phyloP scores from a whole-genome alignment of 768 basidiomycete species.

The Phylloporus sp. region DNA sequence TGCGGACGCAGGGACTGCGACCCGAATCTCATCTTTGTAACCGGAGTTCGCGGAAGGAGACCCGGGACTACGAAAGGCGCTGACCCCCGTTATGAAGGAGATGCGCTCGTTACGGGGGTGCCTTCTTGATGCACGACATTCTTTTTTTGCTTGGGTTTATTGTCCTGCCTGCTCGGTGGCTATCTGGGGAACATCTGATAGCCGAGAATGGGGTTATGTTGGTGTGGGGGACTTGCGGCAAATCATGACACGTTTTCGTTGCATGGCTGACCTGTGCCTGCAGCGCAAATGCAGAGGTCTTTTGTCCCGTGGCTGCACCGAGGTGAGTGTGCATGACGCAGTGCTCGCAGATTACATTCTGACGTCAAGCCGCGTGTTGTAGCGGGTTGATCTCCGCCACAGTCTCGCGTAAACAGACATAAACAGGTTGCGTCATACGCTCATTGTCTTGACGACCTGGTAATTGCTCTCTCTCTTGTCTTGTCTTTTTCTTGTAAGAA shows the following conservation, averaged over 20 bases:
- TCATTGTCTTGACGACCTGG: slow-evolving; percentile 33
- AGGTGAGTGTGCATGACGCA: slow-evolving; percentile 51
- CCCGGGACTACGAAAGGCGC: background rate
- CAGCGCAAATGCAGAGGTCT: slow-evolving; percentile 81
- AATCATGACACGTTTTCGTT: slow-evolving; percentile 7
- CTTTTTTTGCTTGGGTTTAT: background rate
- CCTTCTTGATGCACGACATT: background rate
- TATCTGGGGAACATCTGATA: slow-evolving; percentile 5
- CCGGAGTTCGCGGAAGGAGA: no score
- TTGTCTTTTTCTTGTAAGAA: background rate
- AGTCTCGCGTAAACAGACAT: slow-evolving; percentile 43
- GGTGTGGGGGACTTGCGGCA: slow-evolving; percentile 8
- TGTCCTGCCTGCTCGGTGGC: background rate
- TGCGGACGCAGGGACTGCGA: background rate
- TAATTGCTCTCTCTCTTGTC: background rate
- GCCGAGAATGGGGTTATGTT: slow-evolving; percentile 12
- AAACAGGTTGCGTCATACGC: slow-evolving; percentile 28
- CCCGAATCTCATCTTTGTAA: no score
- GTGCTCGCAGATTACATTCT: slow-evolving; percentile 9
- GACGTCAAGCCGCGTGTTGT: slow-evolving; percentile 27
- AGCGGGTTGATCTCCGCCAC: slow-evolving; percentile 63
- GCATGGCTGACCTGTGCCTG: slow-evolving; percentile 14
- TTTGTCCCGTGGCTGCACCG: slow-evolving; percentile 80
- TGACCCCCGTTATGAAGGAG: slow-evolving; percentile 4
- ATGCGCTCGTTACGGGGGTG: slow-evolving; percentile 11